A percentile compares a stretch with the other conserved stretches of the same genome.
Conservation (phyloP, 2,329 filamentous ascomycete species). For the Amphichorda felina region DNA sequence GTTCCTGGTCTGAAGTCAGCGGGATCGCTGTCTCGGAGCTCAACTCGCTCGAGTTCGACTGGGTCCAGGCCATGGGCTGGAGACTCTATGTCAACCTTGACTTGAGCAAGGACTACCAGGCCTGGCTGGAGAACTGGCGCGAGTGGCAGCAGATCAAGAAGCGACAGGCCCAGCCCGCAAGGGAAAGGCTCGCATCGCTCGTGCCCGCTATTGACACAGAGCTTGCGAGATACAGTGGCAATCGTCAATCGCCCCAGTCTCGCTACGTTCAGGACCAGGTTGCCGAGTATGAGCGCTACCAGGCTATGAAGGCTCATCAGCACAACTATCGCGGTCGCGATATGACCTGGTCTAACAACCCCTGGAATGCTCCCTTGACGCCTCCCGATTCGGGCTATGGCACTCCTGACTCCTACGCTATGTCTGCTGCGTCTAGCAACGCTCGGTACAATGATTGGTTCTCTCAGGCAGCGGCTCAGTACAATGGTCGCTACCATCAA, state of each 20-base stretch:
- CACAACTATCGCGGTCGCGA: constrained; percentile 32
- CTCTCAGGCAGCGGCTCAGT: constrained; percentile 28
- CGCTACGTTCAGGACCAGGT: constrained; percentile 43
- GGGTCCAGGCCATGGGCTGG: constrained; percentile 75
- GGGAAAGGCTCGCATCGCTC: constrained; percentile 36
- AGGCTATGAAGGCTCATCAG: constrained; percentile 30
- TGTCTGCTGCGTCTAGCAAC: constrained; percentile 42
- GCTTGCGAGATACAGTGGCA: constrained; percentile 24
- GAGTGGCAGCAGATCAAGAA: constrained; percentile 46
- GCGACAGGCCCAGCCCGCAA: constrained; percentile 33
- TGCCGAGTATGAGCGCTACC: constrained; percentile 37
- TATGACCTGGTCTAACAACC: constrained; percentile 29
- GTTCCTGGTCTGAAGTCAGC: constrained; percentile 92
- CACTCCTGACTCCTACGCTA: constrained; percentile 46
- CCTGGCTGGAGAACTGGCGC: constrained; percentile 49
- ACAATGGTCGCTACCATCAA: constrained; percentile 29
- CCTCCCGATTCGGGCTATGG: constrained; percentile 51
- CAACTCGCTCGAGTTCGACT: constrained; percentile 77
- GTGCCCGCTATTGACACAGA: constrained; percentile 35
- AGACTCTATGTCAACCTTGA: constrained; percentile 77
- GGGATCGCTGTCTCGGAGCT: constrained; percentile 76
- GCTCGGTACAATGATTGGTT: constrained; percentile 49
- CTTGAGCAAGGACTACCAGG: constrained; percentile 58
- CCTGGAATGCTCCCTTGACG: constrained; percentile 38
- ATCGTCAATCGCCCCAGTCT: constrained; percentile 23